Evolutionary conservation across 1,139 yeast genomes (phyloP).

Genomic region (Protomyces gravidus): DNA sequence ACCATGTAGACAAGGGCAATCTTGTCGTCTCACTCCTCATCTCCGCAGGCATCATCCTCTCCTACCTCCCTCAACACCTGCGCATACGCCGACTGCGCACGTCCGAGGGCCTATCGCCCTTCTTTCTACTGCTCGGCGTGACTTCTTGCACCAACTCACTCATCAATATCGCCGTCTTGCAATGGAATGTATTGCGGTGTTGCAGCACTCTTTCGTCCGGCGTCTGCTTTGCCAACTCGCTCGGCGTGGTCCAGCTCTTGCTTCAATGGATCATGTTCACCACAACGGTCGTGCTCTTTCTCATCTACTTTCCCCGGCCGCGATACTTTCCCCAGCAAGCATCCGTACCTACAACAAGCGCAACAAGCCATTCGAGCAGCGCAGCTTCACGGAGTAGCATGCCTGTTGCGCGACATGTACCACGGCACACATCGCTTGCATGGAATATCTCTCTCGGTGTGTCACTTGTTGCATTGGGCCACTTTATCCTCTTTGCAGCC

Average conservation of each 20-base stretch:
- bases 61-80: constrained; percentile 72
- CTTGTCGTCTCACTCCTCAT: constrained; percentile 52
- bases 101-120: constrained; percentile 76
- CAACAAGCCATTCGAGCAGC: background rate
- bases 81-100: constrained; percentile 57
- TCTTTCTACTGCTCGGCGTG: constrained; percentile 67
- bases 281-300: constrained; percentile 42
- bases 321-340: constrained; percentile 12
- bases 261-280: constrained; percentile 64
- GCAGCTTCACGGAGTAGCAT: constrained; percentile 2
- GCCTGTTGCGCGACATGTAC: constrained; percentile 17
- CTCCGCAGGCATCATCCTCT: constrained; percentile 64
- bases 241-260: constrained; percentile 67
- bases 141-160: constrained; percentile 67
- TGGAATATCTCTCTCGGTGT: constrained; percentile 28
- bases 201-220: constrained; percentile 42
- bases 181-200: constrained; percentile 43
- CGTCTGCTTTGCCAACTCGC: constrained; percentile 65
- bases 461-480: constrained; percentile 38
- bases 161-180: constrained; percentile 61
- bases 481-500: constrained; percentile 42
- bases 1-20: constrained; percentile 42
- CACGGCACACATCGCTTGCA: constrained; percentile 17
- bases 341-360: constrained; percentile 1
- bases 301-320: constrained; percentile 32